phyloP scores from a whole-genome alignment of 2,329 filamentous ascomycete species.

The Pseudopyrenochaeta lycopersici region DNA sequence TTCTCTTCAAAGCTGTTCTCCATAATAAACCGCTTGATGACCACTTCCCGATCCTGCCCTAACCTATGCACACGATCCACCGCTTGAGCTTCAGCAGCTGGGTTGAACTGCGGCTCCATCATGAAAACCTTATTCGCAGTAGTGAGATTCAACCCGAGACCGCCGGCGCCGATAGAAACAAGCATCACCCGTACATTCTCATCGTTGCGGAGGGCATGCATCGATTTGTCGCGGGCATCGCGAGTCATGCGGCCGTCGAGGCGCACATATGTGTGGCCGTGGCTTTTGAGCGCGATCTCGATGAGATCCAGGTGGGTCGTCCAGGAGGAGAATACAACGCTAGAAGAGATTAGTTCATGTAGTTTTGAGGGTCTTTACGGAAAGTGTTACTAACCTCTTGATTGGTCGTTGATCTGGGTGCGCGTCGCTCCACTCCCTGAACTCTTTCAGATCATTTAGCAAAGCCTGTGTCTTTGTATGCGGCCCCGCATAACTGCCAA shows the following conservation, averaged over 20 bases:
- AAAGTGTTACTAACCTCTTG: constrained; percentile 64
- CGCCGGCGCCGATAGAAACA: constrained; percentile 91
- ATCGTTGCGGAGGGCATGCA: constrained; percentile 81
- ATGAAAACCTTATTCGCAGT: constrained; percentile 88
- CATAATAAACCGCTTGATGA: constrained; percentile 92
- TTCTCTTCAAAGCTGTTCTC: constrained; percentile 89
- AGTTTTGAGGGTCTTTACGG: neutral
- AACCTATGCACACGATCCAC: constrained; percentile 77
- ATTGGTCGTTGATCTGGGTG: constrained; percentile 75
- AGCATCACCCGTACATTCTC: constrained; percentile 78
- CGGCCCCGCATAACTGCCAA: constrained; percentile 79
- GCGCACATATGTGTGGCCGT: constrained; percentile 75
- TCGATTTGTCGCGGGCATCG: constrained; percentile 74
- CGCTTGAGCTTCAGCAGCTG: constrained; percentile 91
- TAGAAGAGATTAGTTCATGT: constrained; percentile 19
- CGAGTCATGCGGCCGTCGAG: constrained; percentile 91
- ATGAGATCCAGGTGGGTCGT: constrained; percentile 94
- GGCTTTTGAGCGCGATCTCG: constrained; percentile 76
- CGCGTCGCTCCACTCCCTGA: constrained; percentile 68
- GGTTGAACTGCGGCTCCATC: constrained; percentile 99
- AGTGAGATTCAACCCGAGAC: constrained; percentile 90
- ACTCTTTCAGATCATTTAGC: constrained; percentile 74
- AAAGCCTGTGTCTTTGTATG: constrained; percentile 92
- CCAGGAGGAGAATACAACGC: constrained; percentile 96
- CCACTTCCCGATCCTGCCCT: constrained; percentile 84